phyloP scores from a whole-genome alignment of 2,329 filamentous ascomycete genomes.

The Xylaria polymorpha region DNA sequence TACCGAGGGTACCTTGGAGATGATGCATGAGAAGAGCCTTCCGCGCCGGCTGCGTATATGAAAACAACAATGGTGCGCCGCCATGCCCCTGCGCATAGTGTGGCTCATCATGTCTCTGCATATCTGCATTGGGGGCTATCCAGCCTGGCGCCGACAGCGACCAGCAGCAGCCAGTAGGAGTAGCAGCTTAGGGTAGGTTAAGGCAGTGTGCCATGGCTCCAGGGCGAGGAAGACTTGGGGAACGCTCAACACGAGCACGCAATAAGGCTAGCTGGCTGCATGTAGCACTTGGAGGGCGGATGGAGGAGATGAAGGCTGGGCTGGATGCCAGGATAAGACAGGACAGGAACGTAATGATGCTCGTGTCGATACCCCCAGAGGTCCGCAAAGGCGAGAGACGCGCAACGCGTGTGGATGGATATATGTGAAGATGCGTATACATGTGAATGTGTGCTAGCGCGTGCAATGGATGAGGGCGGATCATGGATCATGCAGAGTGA shows the following conservation, averaged over 20 bases:
- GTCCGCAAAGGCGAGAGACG: slow-evolving; percentile 28
- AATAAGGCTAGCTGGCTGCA: slow-evolving; percentile 36
- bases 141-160: slow-evolving; percentile 27
- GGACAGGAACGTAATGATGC: neutral
- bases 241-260: slow-evolving; percentile 27
- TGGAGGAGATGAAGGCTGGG: slow-evolving; percentile 13
- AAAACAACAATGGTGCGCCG: slow-evolving; percentile 27
- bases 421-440: slow-evolving; percentile 15
- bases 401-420: slow-evolving; percentile 25
- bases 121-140: slow-evolving; percentile 33
- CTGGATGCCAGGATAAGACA: slow-evolving; percentile 22
- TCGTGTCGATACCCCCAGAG: slow-evolving; percentile 1
- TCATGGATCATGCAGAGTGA: slow-evolving; percentile 38
- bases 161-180: slow-evolving; percentile 19
- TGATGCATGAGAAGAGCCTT: slow-evolving; percentile 32
- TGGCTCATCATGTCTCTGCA: slow-evolving; percentile 37
- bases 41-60: slow-evolving; percentile 21
- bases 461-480: slow-evolving; percentile 32
- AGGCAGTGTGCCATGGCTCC: slow-evolving; percentile 2
- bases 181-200: slow-evolving; percentile 3
- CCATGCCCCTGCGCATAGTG: slow-evolving; percentile 33
- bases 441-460: slow-evolving; percentile 27
- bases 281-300: slow-evolving; percentile 25
- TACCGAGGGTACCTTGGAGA: slow-evolving; percentile 33
- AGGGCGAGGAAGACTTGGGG: slow-evolving; percentile 23